Percentiles rank a stretch among this genome's conserved stretches.
Conservation (phyloP, 371 early-diverging fungal genomes). For the Mucor sp. region DNA sequence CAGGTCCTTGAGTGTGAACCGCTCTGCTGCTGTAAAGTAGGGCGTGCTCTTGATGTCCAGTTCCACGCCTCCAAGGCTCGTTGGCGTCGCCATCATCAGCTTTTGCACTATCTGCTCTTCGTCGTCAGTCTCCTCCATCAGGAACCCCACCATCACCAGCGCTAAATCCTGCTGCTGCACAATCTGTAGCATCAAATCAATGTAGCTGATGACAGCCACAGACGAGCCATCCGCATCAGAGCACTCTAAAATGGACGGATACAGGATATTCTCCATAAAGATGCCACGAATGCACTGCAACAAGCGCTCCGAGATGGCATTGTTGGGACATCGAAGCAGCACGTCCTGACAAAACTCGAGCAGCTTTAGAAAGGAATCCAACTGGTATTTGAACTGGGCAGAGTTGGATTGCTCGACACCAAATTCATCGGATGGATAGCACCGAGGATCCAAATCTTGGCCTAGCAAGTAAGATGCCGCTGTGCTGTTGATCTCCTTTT, state of each 20-base stretch:
- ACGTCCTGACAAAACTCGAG: slow-evolving; percentile 87
- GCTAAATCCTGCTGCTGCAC: slow-evolving; percentile 77
- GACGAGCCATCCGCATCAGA: slow-evolving; percentile 92
- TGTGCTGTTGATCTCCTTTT: slow-evolving; percentile 29
- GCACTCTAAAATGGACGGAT: slow-evolving; percentile 84
- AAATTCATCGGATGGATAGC: slow-evolving; percentile 19
- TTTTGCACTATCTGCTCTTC: neutral
- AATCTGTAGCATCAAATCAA: slow-evolving; percentile 78
- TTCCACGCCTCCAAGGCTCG: neutral
- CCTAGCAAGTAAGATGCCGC: slow-evolving; percentile 53
- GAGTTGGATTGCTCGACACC: slow-evolving; percentile 60
- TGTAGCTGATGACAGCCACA: slow-evolving; percentile 87
- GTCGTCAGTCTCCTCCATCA: slow-evolving; percentile 68
- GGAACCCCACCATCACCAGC: slow-evolving; percentile 71
- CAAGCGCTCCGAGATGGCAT: slow-evolving; percentile 65
- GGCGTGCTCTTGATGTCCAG: neutral
- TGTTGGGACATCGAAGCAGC: slow-evolving; percentile 76
- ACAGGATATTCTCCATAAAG: slow-evolving; percentile 86
- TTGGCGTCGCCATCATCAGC: neutral
- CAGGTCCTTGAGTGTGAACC: slow-evolving; percentile 77
- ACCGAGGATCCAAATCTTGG: slow-evolving; percentile 27
- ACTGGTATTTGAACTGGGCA: slow-evolving; percentile 68
- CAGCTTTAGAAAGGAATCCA: slow-evolving; percentile 78
- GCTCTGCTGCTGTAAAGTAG: slow-evolving; percentile 13
- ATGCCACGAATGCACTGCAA: slow-evolving; percentile 69